Percentiles rank a stretch among this genome's conserved stretches.
These are phyloP conservation scores for Lactifluus piperatus DNA, from an alignment of 768 basidiomycete species.

Conservation along the genomic window DNA sequence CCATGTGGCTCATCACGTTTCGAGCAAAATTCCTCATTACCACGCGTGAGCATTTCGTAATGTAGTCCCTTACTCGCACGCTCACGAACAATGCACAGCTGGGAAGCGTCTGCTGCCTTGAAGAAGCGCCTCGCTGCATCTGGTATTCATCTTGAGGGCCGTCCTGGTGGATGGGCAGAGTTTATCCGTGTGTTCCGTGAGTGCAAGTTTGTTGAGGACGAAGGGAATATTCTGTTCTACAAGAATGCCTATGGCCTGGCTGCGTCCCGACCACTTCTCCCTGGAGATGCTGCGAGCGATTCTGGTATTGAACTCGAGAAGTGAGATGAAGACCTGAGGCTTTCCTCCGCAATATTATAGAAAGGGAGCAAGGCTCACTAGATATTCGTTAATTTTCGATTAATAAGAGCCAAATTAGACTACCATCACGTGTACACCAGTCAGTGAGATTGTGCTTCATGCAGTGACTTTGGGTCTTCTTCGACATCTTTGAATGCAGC, in stretches of 20 bases:
- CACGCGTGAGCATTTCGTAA: slow-evolving; percentile 44
- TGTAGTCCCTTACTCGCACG: neutral
- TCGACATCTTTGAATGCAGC: no score
- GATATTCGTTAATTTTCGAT: no score
- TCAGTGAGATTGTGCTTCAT: no score
- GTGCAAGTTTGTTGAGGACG: slow-evolving; percentile 95
- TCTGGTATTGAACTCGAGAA: slow-evolving; percentile 55
- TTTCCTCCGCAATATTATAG: neutral
- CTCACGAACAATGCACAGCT: slow-evolving; percentile 33
- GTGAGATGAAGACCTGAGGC: neutral
- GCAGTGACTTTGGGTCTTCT: no score
- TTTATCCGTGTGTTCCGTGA: slow-evolving; percentile 66
- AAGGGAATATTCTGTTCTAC: slow-evolving; percentile 85
- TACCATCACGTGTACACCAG: no score
- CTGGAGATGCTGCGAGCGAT: slow-evolving; percentile 51
- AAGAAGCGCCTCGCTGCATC: slow-evolving; percentile 58
- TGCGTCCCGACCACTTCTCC: slow-evolving; percentile 53
- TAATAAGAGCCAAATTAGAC: no score
- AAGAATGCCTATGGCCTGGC: slow-evolving; percentile 82
- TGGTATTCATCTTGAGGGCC: slow-evolving; percentile 57
- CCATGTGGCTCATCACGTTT: slow-evolving; percentile 86
- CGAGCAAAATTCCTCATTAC: slow-evolving; percentile 95
- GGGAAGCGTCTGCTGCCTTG: slow-evolving; percentile 86
- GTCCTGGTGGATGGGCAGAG: slow-evolving; percentile 74
- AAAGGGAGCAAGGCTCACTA: slow-evolving; percentile 16